These are phyloP conservation scores for Tuber indicum DNA, from an alignment of 495 filamentous ascomycete genomes.

Conservation along the genomic window DNA sequence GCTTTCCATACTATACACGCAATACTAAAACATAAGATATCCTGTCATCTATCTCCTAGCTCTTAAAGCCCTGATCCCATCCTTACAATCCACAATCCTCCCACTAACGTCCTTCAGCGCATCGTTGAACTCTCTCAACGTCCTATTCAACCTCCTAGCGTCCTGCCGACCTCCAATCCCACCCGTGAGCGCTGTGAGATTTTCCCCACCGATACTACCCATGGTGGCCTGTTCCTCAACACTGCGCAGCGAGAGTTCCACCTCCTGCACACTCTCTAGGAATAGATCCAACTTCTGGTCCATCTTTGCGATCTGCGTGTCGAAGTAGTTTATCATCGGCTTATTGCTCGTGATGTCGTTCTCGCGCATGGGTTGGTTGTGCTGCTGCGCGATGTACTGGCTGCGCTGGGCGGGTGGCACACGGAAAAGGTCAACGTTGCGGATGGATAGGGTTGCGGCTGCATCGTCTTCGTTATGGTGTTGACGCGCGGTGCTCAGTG, in stretches of 20 bases:
- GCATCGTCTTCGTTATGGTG: conserved; percentile 34
- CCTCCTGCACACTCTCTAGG: conserved; percentile 35
- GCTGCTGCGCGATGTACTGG: conserved; percentile 39
- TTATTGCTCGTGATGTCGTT: conserved; percentile 40
- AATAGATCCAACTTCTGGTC: conserved; percentile 34
- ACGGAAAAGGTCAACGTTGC: conserved; percentile 39
- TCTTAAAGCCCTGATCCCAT: conserved; percentile 35
- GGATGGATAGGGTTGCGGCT: conserved; percentile 37
- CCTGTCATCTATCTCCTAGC: conserved; percentile 19
- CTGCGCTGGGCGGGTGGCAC: conserved; percentile 37
- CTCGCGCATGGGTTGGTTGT: conserved; percentile 26
- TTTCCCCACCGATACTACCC: conserved; percentile 24
- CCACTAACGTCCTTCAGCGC: conserved; percentile 36
- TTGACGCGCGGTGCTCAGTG: conserved; percentile 28
- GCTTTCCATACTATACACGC: conserved; percentile 9
- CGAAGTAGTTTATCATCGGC: conserved; percentile 41
- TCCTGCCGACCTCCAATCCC: conserved; percentile 37
- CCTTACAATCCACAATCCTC: conserved; percentile 39
- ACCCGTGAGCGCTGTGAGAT: conserved; percentile 25
- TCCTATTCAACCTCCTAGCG: conserved; percentile 35
- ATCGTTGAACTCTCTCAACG: conserved; percentile 41
- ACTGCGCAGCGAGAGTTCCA: conserved; percentile 36
- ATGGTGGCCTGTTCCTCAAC: conserved; percentile 36
- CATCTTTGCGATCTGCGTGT: conserved; percentile 33
- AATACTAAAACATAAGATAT: conserved; percentile 5